Evolutionary conservation across 169 alveolate genomes (phyloP), one percentile per base, ranked within the genome.

Genomic region (Cystoisospora suis): DNA sequence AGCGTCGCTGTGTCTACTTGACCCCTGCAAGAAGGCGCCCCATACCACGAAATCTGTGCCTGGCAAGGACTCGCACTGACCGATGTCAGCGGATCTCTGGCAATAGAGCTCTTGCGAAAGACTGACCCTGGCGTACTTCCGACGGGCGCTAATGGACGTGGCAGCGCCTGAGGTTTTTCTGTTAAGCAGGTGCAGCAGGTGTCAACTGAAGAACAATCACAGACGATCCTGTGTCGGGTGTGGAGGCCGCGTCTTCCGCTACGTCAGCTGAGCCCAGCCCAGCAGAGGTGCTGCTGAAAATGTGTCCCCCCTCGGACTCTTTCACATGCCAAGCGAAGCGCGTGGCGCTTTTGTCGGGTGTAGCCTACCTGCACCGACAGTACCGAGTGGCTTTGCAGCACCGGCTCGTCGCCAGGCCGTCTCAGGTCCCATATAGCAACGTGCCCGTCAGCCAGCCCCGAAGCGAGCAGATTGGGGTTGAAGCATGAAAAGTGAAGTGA

Each of bases 381-480:
- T 91, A 15, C 34, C 32, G 77, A 46, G 65, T 81, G 85, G 65
- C 87, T 87, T 36, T 75, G 91, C 81, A 87, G 46, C 53, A 75
- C 91, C 17, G 99, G 99, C 85, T 94, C 94, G 79, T 94, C 94
- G 59, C 92, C 91, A 49, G 94, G 93, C 83, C 89, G 90, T 56
- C 97, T 96, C 65, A 96, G 92, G 93, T 97, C 98, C 93, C 94
- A 97, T 17, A 97, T 94, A 69, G 97, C 96, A 36, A 97, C 95
- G 36, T 94, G 96, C 40, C 99, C 99, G 89, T 96, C 97, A 86
- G 95, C 94, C 93, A 95, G 94, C 5, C 98, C 97, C 34, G 95
- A 95, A 5, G 98, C 99, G 17, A 97, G 94, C n/a, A 97, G 92
- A 93, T 96, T 94, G 40, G 99, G 98, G 88, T 96, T 93, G 70